Evolutionary conservation across 257 asterid genomes (phyloP).

Genomic region (Phtheirospermum japonicum): DNA sequence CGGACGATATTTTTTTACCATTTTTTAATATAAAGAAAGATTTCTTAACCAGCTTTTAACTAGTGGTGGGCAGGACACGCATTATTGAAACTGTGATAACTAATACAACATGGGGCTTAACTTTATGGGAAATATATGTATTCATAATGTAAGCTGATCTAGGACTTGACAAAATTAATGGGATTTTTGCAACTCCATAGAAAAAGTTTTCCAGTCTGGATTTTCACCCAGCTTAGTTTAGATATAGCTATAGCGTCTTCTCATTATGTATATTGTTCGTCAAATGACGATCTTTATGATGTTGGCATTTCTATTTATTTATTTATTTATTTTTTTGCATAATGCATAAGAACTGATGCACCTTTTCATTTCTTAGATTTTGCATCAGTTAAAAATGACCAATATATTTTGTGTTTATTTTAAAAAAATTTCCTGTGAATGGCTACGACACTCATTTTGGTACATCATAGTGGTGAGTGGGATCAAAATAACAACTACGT

Average conservation of each 20-base stretch:
- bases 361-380: neutral
- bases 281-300: neutral
- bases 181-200: constrained; percentile 13
- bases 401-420: too few species aligned
- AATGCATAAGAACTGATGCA: neutral
- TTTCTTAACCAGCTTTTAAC: constrained; percentile 19
- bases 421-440: too few species aligned
- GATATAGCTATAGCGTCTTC: neutral
- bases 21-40: neutral
- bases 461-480: too few species aligned
- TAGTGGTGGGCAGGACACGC: constrained; percentile 7
- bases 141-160: constrained; percentile 4
- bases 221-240: constrained; percentile 1
- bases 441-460: too few species aligned
- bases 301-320: neutral
- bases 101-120: constrained; percentile 15
- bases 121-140: constrained; percentile 21
- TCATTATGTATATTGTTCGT: constrained; percentile 10
- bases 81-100: constrained; percentile 8
- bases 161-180: constrained; percentile 11
- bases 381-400: too few species aligned
- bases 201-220: neutral
- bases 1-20: constrained; percentile 2
- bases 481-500: too few species aligned
- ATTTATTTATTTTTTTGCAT: too few species aligned